Evolutionary conservation across 495 filamentous ascomycete genomes (phyloP), one percentile per base, ranked within the genome.

Genomic region (Evansstolkia leycettana): DNA sequence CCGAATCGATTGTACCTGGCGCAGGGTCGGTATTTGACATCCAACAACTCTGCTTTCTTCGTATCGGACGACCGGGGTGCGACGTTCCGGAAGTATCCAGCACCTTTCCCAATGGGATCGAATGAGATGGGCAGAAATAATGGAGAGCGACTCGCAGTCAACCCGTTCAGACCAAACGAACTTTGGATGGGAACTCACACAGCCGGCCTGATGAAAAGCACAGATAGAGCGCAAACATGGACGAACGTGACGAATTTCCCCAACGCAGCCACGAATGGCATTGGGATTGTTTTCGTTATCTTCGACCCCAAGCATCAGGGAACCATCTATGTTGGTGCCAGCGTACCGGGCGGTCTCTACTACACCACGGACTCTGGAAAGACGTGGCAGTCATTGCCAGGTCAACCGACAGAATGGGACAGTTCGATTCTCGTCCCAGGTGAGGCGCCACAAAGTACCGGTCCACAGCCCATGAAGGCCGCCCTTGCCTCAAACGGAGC

Each of bases 41-140:
- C 42, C 4, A 37, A 40, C 19, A 35, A 45, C 15, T 16, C 38
- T 5, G 42, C 38, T 2, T 38, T 45, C 16, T 45, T 40, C 28
- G 42, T 45, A 5, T 45, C 42, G 9, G 30, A 40, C 8, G 42
- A 45, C 14, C 16, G 42, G 10, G 42, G 42, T 5, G 37, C 28
- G 24, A 40, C 33, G 3, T 45, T 45, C 14, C 20, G 29, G 4
- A 27, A 19, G 5, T 37, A 45, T 23, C 28, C 34, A 10, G 42
- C 42, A 5, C 57, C 73, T 2, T 78, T 78, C 55, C 72, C 75
- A 43, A 69, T 72, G 30, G 73, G 73, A 5, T 72, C 73, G 0
- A 80, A 78, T 45, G 78, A 76, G 73, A 72, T 72, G 2, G 75
- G 75, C n/a, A 62, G 75, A 17, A 74, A 74, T 13, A 73, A 69